Base-by-base conservation (phyloP, 768 basidiomycete species). In the Rhodotorula babjevae region DNA sequence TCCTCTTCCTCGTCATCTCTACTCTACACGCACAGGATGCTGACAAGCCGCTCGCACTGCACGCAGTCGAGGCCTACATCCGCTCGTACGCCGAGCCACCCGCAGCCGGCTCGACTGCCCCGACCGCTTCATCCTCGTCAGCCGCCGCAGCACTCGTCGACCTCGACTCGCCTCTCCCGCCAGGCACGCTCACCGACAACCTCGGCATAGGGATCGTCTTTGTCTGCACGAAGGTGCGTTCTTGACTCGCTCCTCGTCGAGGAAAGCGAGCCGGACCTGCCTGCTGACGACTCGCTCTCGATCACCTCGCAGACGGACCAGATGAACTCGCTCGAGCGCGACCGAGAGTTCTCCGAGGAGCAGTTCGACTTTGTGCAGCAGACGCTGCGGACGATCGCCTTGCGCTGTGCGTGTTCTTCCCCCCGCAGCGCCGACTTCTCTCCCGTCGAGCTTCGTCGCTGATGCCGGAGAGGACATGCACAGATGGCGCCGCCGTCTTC, bases 351-450 rank as follows among this genome's bases (percentile, higher is more conserved):
- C 49, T 72, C 80, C 91, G 96, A 99, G 81, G 96, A 99, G 81
- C 84, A 89, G 77, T 94, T 93, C 55, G 96, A 99, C 79, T 90
- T 90, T 53, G 84, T 97, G 10, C 95, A 96, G 88, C 95, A 98
- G 78, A 87, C 91, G n/a, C 84, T 99, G 63, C 86, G 96, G 52
- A 91, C 92, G 0, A 87, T 98, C 65, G 95, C 92, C 79, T 82
- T 97, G 63, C 91, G 92, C 82, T 96, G 95, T 94, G 75, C 78
- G 93, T 42, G 23, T 21, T 18, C 46, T 1, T 11, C 21, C 46
- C 50, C 16, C 3, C 25, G 9, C n/a, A 7, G n/a, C 61, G 11
- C 2, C 36, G n/a, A 27, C 8, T 25, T 40, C 21, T 25, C 21
- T 1, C 23, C n/a, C n/a, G n/a, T 40, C 7, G 18, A 14, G 15